Base-by-base conservation (phyloP, 306 rosid species). In the Malus orientalis region DNA sequence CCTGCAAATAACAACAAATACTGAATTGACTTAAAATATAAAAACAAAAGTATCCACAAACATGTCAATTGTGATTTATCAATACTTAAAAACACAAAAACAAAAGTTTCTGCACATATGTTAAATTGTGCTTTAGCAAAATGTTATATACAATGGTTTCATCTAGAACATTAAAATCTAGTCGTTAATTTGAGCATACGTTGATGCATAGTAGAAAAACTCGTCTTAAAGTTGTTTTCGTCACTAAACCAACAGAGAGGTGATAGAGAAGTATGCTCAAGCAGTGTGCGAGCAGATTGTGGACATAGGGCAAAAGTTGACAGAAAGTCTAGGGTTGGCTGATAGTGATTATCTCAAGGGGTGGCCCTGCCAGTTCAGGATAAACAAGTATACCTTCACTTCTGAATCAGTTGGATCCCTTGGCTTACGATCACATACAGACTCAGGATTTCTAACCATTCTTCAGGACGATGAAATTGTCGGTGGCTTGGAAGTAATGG, bases 391-490 rank as follows among this genome's bases (percentile, higher is more conserved):
- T 64, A 74, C 42, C 61, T 89, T 89, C 82, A 82, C 73, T 45
- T 84, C 87, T 20, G 76, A 87, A 87, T 29, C 84, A 5, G 69
- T 85, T 11, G 97, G 95, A 2, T 78, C 86, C 9, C 0, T 0
- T 2, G 45, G 86, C 73, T 82, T 86, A 14, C 83, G 76, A 25
- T 6, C 78, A 0, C 95, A 89, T 80, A 86, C 89, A 2, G 91
- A 88, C 85, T 81, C 87, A 4, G 80, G 90, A 4, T 86, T 88
- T 73, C 11, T 88, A 13, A 89, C 93, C 32, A 79, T 88, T 74
- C 89, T 91, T 73, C 95, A 88, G 73, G 96, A 89, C 1, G 97
- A 89, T 77, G 93, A 91, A 67, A 74, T 67, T 23, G 91, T 89
- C 25, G 89, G 88, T 20, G 95, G 97, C 0, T 90, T 88, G 47